Conservation (phyloP, 2,329 filamentous ascomycete genomes). For the Alternaria novae-zelandiae region DNA sequence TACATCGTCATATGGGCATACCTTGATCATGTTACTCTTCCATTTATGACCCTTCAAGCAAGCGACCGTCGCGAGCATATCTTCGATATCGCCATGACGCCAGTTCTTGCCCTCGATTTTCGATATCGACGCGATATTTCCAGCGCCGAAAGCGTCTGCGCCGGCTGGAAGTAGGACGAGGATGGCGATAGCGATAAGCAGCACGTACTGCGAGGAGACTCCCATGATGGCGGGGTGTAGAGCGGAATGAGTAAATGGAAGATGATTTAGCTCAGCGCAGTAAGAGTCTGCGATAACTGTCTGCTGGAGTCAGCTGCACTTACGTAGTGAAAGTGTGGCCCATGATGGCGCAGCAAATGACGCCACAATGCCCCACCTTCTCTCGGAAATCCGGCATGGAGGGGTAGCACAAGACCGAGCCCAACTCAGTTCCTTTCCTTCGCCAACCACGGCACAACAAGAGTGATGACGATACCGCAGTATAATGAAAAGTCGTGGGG, state of each 20-base stretch:
- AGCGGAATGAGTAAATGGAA: not conserved
- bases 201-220: conserved; percentile 40
- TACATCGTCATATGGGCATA: conserved; percentile 11
- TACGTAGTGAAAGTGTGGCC: conserved; percentile 8
- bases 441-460: not conserved
- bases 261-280: not conserved
- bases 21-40: conserved; percentile 55
- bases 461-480: not conserved
- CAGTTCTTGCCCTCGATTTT: conserved; percentile 57
- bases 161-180: conserved; percentile 46
- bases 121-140: conserved; percentile 52
- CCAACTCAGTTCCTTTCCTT: not conserved
- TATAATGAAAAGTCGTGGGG: not conserved
- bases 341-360: conserved; percentile 1
- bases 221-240: conserved; percentile 32
- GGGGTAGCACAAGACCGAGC: not conserved
- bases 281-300: conserved; percentile 14
- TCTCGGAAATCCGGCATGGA: not conserved
- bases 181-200: conserved; percentile 46
- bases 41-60: conserved; percentile 53
- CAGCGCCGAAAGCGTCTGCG: conserved; percentile 55
- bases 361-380: conserved; percentile 5
- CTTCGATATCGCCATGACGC: conserved; percentile 61
- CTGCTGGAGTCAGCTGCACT: not conserved
- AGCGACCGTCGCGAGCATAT: conserved; percentile 57